A percentile compares a stretch with the other conserved stretches of the same genome.
Conservation (phyloP, 1,284 basidiomycete species). For the Sporisorium sorghi region DNA sequence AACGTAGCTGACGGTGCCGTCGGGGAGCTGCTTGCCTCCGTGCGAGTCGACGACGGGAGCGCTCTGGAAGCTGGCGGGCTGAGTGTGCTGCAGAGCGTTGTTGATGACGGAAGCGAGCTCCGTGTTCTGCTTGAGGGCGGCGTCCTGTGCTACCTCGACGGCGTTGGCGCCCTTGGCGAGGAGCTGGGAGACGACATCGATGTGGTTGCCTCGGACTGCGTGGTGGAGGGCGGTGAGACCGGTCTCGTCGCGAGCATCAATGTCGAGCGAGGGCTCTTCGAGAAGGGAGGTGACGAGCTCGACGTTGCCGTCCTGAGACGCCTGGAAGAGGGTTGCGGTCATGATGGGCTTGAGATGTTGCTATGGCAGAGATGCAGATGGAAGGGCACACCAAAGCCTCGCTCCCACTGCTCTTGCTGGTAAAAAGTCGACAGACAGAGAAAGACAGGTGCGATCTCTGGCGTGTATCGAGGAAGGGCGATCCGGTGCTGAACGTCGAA, state of each 20-base stretch:
- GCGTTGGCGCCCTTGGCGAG: conserved; percentile 50
- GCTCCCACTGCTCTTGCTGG: conserved; percentile 33
- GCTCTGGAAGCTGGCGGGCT: conserved; percentile 42
- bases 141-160: conserved; percentile 32
- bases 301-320: conserved; percentile 58
- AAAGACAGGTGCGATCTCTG: conserved; percentile 9
- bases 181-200: conserved; percentile 61
- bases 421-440: background rate
- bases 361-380: conserved; percentile 21
- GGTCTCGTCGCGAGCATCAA: conserved; percentile 52
- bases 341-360: conserved; percentile 34
- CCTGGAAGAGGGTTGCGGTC: conserved; percentile 59
- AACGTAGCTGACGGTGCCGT: conserved; percentile 60
- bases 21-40: conserved; percentile 58
- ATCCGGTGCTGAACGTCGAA: background rate
- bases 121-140: conserved; percentile 40
- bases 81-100: conserved; percentile 48
- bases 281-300: conserved; percentile 53
- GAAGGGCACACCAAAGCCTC: conserved; percentile 43
- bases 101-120: conserved; percentile 42
- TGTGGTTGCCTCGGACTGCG: conserved; percentile 53
- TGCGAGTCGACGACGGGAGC: conserved; percentile 50
- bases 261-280: conserved; percentile 47
- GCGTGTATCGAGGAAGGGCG: background rate
- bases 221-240: conserved; percentile 52